phyloP scores from a whole-genome alignment of 306 rosid genomes.

The Rosa chinensis region DNA sequence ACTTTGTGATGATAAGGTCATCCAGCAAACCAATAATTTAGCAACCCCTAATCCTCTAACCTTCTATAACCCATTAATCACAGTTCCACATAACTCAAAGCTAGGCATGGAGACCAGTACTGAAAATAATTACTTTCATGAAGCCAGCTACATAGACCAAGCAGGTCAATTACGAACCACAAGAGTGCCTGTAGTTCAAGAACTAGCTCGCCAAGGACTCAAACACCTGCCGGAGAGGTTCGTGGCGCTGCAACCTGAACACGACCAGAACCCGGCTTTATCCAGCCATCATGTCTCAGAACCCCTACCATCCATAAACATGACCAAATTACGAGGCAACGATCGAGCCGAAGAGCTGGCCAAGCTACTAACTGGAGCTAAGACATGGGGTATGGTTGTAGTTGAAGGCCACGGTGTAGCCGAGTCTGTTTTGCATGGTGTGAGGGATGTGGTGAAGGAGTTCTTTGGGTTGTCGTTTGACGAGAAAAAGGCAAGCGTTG shows the following conservation, averaged over 20 bases:
- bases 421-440: background rate
- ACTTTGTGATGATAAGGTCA: background rate
- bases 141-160: constrained; percentile 16
- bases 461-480: constrained; percentile 22
- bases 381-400: constrained; percentile 1
- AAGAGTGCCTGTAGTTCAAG: constrained; percentile 11
- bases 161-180: constrained; percentile 12
- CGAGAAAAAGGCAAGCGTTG: constrained; percentile 19
- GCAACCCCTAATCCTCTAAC: background rate
- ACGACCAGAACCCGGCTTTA: background rate
- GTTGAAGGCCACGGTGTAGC: constrained; percentile 9
- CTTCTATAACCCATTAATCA: background rate
- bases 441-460: constrained; percentile 10
- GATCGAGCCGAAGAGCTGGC: background rate
- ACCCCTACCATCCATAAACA: background rate
- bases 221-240: constrained; percentile 6
- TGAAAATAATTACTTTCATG: background rate
- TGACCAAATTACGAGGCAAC: background rate
- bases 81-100: background rate
- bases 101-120: background rate
- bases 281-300: background rate
- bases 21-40: background rate
- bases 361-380: background rate
- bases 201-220: background rate
- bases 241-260: too few species aligned